A percentile compares a stretch with the other conserved stretches of the same genome.
These are phyloP conservation scores for Acanthamoeba lugdunensis DNA, from an alignment of 208 protist species.

Conservation along the genomic window DNA sequence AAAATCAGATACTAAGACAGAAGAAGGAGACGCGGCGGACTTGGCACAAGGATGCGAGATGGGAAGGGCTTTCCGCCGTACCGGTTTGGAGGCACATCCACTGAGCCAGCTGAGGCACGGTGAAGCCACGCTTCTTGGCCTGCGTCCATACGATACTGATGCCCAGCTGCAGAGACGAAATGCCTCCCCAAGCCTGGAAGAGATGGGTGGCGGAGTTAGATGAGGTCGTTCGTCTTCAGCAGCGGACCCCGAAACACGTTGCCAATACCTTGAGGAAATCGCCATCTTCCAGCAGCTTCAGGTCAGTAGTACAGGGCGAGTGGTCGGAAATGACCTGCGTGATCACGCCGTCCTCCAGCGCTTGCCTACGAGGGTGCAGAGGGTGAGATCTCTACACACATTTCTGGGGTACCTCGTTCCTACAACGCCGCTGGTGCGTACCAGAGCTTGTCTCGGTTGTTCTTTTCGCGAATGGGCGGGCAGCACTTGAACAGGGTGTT, in stretches of 20 bases:
- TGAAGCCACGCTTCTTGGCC: conserved; percentile 69
- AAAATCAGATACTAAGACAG: no score
- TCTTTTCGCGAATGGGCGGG: conserved; percentile 81
- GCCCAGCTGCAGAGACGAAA: conserved; percentile 80
- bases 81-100: conserved; percentile 76
- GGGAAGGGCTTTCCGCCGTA: not conserved
- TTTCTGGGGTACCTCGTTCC: no score
- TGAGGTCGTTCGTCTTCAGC: not conserved
- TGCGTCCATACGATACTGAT: conserved; percentile 81
- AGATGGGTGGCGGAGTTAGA: not conserved
- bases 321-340: conserved; percentile 82
- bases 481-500: conserved; percentile 84
- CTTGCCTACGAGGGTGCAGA: conserved; percentile 52
- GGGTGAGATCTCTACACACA: no score
- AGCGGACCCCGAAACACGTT: no score
- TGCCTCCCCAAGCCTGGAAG: conserved; percentile 82
- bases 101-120: conserved; percentile 39
- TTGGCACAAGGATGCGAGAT: no score
- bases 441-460: conserved; percentile 82
- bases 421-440: not conserved
- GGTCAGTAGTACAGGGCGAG: conserved; percentile 81
- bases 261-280: conserved; percentile 77
- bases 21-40: no score
- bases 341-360: conserved; percentile 70
- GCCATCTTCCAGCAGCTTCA: conserved; percentile 80